Evolutionary conservation across 2,329 filamentous ascomycete species (phyloP), one percentile per base, ranked within the genome.

Genomic region (Hypoxylon sp.): DNA sequence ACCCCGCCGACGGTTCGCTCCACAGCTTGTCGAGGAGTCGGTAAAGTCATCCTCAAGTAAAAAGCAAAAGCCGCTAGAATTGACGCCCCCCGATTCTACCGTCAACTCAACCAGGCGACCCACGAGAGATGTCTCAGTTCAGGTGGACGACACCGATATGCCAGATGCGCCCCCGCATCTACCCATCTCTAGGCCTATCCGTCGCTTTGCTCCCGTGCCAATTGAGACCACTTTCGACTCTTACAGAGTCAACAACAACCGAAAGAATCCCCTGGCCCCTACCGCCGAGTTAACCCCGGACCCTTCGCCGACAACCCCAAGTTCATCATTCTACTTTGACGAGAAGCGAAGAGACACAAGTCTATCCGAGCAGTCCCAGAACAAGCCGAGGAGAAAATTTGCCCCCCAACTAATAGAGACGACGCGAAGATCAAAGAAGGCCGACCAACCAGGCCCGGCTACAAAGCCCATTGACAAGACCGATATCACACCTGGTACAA

Each of bases 351-450:
- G 50, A 57, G 66, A 67, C 61, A 65, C 65, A 48, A 31, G 29
- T 7, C 40, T 45, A 17, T 16, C 29, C 4, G 38, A 46, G 31
- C 61, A 67, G 9, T 40, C 54, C 31, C 63, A 62, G 30, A 63
- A 58, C 19, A 69, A 65, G 37, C 65, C 67, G 27, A 73, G 71
- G 62, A 76, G 79, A 57, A 74, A 75, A 52, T 96, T 95, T 69
- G 81, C 86, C 20, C 91, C 91, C 8, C 87, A 93, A 64, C 76
- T 96, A 46, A 86, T 96, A 55, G 90, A 93, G 70, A 92, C 89
- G 2, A 88, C 88, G 3, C 83, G 85, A 62, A 80, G 91, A 43
- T 84, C 85, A 23, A 83, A 88, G 57, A 84, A 84, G 63, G 81
- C 81, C 11, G 84, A 84, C 13, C 87, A 91, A 62, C 70, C 78